Evolutionary conservation across 2,329 filamentous ascomycete genomes (phyloP), one percentile per base, ranked within the genome.

Genomic region (Cercospora canescens): DNA sequence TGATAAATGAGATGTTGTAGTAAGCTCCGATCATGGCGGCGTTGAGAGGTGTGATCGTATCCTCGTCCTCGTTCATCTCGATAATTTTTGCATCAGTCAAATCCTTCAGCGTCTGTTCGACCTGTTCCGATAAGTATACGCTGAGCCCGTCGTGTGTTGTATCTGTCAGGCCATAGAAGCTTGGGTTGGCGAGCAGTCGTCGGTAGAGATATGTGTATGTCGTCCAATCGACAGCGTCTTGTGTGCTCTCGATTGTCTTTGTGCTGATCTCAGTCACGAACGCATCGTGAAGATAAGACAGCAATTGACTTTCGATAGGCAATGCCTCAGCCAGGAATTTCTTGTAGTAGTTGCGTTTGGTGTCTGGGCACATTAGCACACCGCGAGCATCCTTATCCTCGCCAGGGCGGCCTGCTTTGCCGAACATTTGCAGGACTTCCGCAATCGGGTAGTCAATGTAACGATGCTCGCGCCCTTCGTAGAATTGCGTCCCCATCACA

Each of bases 181-280:
- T 97, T 8, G 95, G 95, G 77, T 99, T 99, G 32, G 94, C 94
- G 37, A 98, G 86, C 39, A 99, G 86, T 65, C 95, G 90, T 50
- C 95, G 91, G 81, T 99, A 99, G 81, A 98, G 97, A 82, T 97
- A 99, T 11, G 94, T 97, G 77, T 97, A 98, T 0, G 95, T 98
- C 39, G 93, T 92, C 95, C 95, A 99, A 80, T 97, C 96, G 72
- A 99, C 94, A 11, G 94, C 95, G 81, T 98, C 94, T 73, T 98
- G 95, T 14, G 93, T 96, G 12, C 94, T 97, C 74, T 93, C 89
- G 67, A 99, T 95, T 78, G 94, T 96, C 83, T 93, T 94, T 18
- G 93, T 96, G 83, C 93, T 97, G 74, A 98, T 93, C 79, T 99
- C 95, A 0, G 94, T 94, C 52, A 99, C 94, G 73, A 99, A 98